Evolutionary conservation across 805 yeast species (phyloP), one percentile per base, ranked within the genome.

Genomic region (Teunomyces funiuensis): DNA sequence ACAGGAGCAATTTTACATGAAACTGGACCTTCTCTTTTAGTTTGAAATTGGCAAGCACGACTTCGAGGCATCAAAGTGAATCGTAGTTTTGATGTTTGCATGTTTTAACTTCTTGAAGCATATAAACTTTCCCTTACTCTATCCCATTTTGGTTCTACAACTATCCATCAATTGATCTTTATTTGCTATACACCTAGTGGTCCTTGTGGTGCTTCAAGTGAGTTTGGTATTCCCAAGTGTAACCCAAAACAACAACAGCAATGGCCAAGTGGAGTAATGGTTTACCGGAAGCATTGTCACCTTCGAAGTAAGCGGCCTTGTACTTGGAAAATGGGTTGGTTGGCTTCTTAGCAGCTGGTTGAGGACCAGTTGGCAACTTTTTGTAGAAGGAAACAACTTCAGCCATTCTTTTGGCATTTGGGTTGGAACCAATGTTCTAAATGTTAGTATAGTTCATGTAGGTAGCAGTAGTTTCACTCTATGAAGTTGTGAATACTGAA

Each of bases 381-480:
- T 91, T 87, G 85, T 91, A 91, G 81, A 93, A 90, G 51, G 87
- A 77, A 58, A 91, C 97, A 59, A 91, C 96, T 67, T 87, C 86
- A 54, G 88, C 84, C 84, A 93, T 88, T 75, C 96, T 88, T 80
- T 88, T 88, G 57, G 98, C 98, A 59, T 91, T 85, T 61, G 97
- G 97, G 74, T 89, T 88, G 47, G 95, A 79, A 46, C 96, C 96
- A 54, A 93, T 76, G 85, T 88, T 90, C 85, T 83, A 65, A 19
- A 44, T 37, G 73, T 68, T 55, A 55, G 63, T 58, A 55, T 29
- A 15, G 29, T 22, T 22, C 5, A n/a, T n/a, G n/a, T n/a, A n/a
- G n/a, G n/a, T n/a, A n/a, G n/a, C n/a, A n/a, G n/a, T n/a, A n/a
- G n/a, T 23, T 18, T 6, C 23, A 9, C 23, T 47, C 33, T 15